Evolutionary conservation across 306 rosid species (phyloP), one percentile per base, ranked within the genome.

Genomic region (Pyrus bretschneideri): DNA sequence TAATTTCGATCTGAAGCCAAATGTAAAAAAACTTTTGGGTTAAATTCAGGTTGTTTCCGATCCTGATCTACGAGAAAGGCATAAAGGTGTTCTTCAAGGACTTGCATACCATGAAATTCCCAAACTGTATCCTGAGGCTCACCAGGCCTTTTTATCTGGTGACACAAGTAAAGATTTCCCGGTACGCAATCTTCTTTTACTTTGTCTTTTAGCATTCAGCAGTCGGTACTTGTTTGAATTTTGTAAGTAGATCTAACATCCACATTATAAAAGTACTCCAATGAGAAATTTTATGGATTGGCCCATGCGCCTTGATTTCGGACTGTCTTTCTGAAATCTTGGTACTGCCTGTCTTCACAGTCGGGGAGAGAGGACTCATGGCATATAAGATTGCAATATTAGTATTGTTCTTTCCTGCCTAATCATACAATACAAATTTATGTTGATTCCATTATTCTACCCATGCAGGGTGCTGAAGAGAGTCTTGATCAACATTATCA

Each of bases 381-480:
- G 21, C 70, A 31, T 18, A 35, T 66, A 66, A 35, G 49, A 66
- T 63, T 30, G 18, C 6, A 15, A 4, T 35, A 65, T 23, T 65
- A 31, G 46, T 44, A 30, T 57, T 19, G 5, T 59, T 49, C 17
- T 59, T 22, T 66, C 71, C 45, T 81, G 59, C 52, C 61, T 57
- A 61, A 40, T 46, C 42, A 22, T 46, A 29, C 18, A 60, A 44
- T 49, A 15, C 11, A 69, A 61, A 68, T 77, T 79, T 74, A 52
- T 83, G 76, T 74, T 23, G 79, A 40, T 75, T 57, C 64, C 64
- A 21, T 65, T 58, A 35, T 67, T 67, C 52, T 23, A 60, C 58
- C 30, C 69, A 44, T 84, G 79, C 86, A 95, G 97, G 99, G 97
- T 61, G 99, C 97, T 35, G 99, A 97, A 70, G 99, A 95, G 85